Base-by-base conservation (phyloP, 768 basidiomycete species). In the Leccinum arenicola region DNA sequence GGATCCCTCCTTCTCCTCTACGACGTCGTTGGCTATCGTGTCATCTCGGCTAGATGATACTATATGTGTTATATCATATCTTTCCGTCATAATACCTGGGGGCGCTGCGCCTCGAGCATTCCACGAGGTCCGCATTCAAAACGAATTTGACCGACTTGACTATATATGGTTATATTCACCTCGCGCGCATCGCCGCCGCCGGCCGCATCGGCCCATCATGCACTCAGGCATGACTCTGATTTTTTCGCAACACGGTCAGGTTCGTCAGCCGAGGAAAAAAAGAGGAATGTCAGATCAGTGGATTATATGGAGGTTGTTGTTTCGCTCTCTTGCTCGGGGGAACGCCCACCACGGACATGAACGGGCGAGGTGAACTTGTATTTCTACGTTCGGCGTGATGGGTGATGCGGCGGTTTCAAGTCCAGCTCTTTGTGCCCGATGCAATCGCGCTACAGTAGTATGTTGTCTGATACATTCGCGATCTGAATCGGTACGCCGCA, bases 41-140 rank as follows among this genome's bases (percentile, higher is more conserved):
- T 29, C 31, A 64, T 66, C 60, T 69, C 69, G 70, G 57, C 36
- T 68, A 71, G 70, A 73, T 71, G 64, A 19, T 19, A 53, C 38
- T n/a, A 38, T 38, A 38, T 36, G 12, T 36, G 35, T 36, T 17
- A 40, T 43, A 43, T 43, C 40, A 43, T 9, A 40, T 40, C 40
- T n/a, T 40, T n/a, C 36, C 15, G 6, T 43, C 40, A 43, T 43
- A 43, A n/a, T n/a, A 43, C n/a, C 40, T 19, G 40, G 40, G 25
- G 40, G 40, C 40, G 40, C 21, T 21, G 19, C 7, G 63, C 70
- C 70, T 72, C 55, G 66, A 63, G 64, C 55, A 58, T 66, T 66
- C 70, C 71, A 73, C 61, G 70, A 68, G 70, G 71, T 52, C 61
- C 14, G 40, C 9, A 40, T 43, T 43, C 40, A n/a, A 43, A 43